Base-by-base conservation (phyloP, 257 asterid species). In the Ballota nigra region DNA sequence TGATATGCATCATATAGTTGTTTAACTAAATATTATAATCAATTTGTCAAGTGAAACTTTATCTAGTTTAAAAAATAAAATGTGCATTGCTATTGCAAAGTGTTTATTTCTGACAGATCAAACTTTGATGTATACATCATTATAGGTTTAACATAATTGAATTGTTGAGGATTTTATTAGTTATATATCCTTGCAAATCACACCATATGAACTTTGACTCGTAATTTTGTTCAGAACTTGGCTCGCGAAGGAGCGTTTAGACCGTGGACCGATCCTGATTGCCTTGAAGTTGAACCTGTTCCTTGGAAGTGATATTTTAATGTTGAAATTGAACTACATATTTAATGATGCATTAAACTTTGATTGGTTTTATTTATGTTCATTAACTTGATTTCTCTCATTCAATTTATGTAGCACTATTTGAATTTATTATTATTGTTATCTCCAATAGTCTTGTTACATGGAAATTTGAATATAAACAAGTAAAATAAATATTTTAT, bases 251-350 rank as follows among this genome's bases (percentile, higher is more conserved):
- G 81, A 65, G 38, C 65, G 5, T 77, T 77, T 59, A 4, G 10
- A 41, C 81, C 81, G 1, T 71, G 81, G 77, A 66, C 47, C 13
- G 77, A 77, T 31, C 15, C 31, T 57, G 33, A 9, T 24, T 77
- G 77, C 74, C 66, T 71, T 26, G 64, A 52, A 9, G 66, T 71
- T 51, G 66, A 58, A 56, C 64, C 53, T 45, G 6, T 2, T 13
- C 7, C 18, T 13, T 43, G 51, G 16, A 11, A 41, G 16, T 41
- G 49, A 41, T 3, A 16, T 13, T 41, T 41, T 41, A 12, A 3
- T 41, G 16, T 41, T 41, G 49, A 11, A 41, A 41, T 41, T 41
- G 10, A 41, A 41, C 16, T 12, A 13, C 16, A 41, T 41, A 11
- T 38, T 38, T 41, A 11, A 41, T 11, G 49, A 11, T 41, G 16